phyloP scores from a whole-genome alignment of 768 basidiomycete species.

The Nidula microcarpa region DNA sequence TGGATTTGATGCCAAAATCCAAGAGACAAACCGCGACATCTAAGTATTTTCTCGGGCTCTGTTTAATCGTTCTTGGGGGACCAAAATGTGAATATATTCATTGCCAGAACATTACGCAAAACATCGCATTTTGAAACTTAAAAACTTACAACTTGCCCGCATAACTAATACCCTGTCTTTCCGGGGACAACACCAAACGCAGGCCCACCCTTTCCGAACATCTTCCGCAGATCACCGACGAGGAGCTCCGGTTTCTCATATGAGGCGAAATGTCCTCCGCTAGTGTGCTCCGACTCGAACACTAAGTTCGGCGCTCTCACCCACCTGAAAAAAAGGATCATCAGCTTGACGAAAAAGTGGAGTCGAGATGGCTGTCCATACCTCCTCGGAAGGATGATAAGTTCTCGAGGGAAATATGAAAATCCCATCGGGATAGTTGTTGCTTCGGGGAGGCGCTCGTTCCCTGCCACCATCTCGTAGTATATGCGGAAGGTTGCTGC shows the following conservation, averaged over 20 bases:
- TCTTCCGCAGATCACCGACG: conserved; percentile 46
- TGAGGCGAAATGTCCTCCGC: conserved; percentile 60
- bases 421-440: conserved; percentile 40
- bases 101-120: too few relatives aligned
- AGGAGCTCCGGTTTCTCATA: conserved; percentile 45
- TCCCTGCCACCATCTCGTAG: conserved; percentile 36
- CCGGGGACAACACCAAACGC: conserved; percentile 45
- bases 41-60: too few relatives aligned
- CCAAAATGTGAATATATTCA: too few relatives aligned
- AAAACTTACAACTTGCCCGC: not conserved
- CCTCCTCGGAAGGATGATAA: conserved; percentile 25
- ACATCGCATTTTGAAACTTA: too few relatives aligned
- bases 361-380: conserved; percentile 6
- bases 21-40: too few relatives aligned
- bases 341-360: too few relatives aligned
- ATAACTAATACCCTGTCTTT: conserved; percentile 32
- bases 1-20: too few relatives aligned
- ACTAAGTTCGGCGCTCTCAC: conserved; percentile 30
- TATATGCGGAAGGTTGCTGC: conserved; percentile 57
- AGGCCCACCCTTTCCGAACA: conserved; percentile 52
- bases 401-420: conserved; percentile 51
- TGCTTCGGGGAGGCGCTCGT: conserved; percentile 1
- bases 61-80: too few relatives aligned
- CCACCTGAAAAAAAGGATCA: conserved; percentile 32
- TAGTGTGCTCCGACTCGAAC: conserved; percentile 42